Evolutionary conservation across 2,329 filamentous ascomycete species (phyloP).

Genomic region (Alternaria viburni): DNA sequence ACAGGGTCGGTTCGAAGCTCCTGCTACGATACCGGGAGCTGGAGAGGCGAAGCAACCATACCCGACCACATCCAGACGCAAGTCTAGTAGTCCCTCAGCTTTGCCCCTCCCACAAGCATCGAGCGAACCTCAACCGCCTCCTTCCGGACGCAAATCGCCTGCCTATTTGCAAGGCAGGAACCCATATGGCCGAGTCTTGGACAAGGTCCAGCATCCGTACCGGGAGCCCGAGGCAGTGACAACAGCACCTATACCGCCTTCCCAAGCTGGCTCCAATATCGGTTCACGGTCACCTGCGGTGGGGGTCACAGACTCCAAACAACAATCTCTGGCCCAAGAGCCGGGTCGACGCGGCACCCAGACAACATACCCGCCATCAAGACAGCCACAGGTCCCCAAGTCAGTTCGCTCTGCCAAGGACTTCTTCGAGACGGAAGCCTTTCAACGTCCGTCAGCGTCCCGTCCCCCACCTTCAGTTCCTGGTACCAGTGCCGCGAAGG

Average conservation of each 20-base stretch:
- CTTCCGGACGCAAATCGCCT: constrained; percentile 26
- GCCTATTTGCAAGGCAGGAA: constrained; percentile 42
- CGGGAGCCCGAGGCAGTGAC: constrained; percentile 13
- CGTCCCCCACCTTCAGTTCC: constrained; percentile 16
- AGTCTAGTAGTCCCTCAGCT: constrained; percentile 8
- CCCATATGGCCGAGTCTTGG: constrained; percentile 40
- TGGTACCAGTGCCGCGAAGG: constrained; percentile 7
- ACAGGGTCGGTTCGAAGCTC: constrained; percentile 17
- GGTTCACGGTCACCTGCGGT: constrained; percentile 27
- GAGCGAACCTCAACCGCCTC: constrained; percentile 5
- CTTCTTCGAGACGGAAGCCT: constrained; percentile 39
- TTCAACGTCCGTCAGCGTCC: constrained; percentile 15
- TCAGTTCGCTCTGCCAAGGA: constrained; percentile 37
- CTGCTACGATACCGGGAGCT: background rate
- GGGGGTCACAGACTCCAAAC: constrained; percentile 24
- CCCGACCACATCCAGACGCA: constrained; percentile 11
- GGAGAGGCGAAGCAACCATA: constrained; percentile 9
- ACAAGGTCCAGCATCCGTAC: constrained; percentile 29
- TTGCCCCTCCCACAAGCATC: constrained; percentile 11
- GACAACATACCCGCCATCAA: constrained; percentile 4
- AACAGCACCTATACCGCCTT: constrained; percentile 18
- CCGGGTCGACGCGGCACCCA: constrained; percentile 4
- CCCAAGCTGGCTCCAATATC: constrained; percentile 27
- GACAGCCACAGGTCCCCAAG: constrained; percentile 17
- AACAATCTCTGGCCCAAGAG: constrained; percentile 14